Conservation (phyloP, 805 yeast genomes). For the Saturnispora zaruensis region DNA sequence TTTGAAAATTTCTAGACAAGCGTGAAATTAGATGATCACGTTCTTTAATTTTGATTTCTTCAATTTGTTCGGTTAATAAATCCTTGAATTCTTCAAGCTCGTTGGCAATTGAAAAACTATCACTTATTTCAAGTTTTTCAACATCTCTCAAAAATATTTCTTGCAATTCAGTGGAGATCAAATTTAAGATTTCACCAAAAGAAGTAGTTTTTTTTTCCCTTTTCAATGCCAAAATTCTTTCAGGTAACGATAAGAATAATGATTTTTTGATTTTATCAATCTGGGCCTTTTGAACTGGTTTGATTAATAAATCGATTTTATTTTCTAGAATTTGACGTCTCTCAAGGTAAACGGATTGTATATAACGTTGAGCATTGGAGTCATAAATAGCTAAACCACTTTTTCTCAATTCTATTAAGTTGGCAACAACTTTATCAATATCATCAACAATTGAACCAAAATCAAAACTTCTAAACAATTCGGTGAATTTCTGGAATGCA, state of each 20-base stretch:
- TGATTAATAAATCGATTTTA: slow-evolving; percentile 40
- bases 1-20: slow-evolving; percentile 38
- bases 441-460: slow-evolving; percentile 22
- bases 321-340: slow-evolving; percentile 43
- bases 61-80: slow-evolving; percentile 9
- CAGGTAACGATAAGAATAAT: slow-evolving; percentile 27
- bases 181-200: slow-evolving; percentile 20
- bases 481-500: slow-evolving; percentile 38
- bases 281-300: slow-evolving; percentile 36
- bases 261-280: slow-evolving; percentile 31
- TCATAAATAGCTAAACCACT: slow-evolving; percentile 51
- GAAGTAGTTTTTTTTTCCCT: slow-evolving; percentile 17
- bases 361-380: slow-evolving; percentile 67
- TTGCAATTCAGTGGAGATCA: slow-evolving; percentile 17
- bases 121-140: slow-evolving; percentile 27
- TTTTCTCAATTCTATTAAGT: slow-evolving; percentile 36
- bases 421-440: slow-evolving; percentile 32
- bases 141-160: slow-evolving; percentile 28
- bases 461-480: slow-evolving; percentile 23
- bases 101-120: slow-evolving; percentile 25
- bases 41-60: slow-evolving; percentile 32
- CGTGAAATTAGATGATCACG: slow-evolving; percentile 35
- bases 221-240: slow-evolving; percentile 18
- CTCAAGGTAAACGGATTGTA: slow-evolving; percentile 53
- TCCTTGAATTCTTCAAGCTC: slow-evolving; percentile 16